phyloP scores from a whole-genome alignment of 441 rosid species.

The Populus trichocarpa region DNA sequence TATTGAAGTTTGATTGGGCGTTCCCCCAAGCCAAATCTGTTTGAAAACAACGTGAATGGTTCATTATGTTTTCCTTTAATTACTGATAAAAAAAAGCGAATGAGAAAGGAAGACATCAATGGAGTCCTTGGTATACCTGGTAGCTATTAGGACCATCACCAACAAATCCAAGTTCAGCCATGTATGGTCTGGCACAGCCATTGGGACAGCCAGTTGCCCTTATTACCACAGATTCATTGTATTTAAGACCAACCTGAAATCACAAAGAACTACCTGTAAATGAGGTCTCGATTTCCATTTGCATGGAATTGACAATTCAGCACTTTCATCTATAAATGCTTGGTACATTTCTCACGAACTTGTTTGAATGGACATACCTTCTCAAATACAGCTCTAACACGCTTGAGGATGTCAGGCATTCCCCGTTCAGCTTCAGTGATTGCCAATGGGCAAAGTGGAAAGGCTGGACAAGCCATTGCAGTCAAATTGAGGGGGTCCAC shows the following conservation, averaged over 20 bases:
- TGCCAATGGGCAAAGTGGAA: slow-evolving; percentile 93
- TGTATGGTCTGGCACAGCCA: slow-evolving; percentile 98
- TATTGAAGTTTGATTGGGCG: slow-evolving; percentile 74
- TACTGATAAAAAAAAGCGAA: not conserved
- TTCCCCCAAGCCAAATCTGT: slow-evolving; percentile 99
- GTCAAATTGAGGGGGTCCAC: slow-evolving; percentile 90
- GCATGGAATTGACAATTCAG: not conserved
- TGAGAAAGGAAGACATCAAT: not conserved
- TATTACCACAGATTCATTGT: slow-evolving; percentile 81
- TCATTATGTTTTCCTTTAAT: not conserved
- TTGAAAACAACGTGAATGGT: slow-evolving; percentile 7
- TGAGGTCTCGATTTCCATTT: not conserved
- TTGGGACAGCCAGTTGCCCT: slow-evolving; percentile 98
- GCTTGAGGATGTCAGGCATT: slow-evolving; percentile 84
- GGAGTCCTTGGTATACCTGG: slow-evolving; percentile 48
- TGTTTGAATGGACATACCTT: slow-evolving; percentile 44
- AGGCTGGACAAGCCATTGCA: slow-evolving; percentile 99
- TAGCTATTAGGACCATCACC: slow-evolving; percentile 99
- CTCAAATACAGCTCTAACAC: slow-evolving; percentile 89
- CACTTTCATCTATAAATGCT: not conserved
- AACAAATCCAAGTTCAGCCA: slow-evolving; percentile 98
- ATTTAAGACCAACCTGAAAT: slow-evolving; percentile 81
- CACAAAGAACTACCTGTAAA: slow-evolving; percentile 16
- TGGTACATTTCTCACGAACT: not conserved
- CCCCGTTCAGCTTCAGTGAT: slow-evolving; percentile 99